Evolutionary conservation across 305 asterid genomes (phyloP).

Genomic region (Fraxinus velutina): DNA sequence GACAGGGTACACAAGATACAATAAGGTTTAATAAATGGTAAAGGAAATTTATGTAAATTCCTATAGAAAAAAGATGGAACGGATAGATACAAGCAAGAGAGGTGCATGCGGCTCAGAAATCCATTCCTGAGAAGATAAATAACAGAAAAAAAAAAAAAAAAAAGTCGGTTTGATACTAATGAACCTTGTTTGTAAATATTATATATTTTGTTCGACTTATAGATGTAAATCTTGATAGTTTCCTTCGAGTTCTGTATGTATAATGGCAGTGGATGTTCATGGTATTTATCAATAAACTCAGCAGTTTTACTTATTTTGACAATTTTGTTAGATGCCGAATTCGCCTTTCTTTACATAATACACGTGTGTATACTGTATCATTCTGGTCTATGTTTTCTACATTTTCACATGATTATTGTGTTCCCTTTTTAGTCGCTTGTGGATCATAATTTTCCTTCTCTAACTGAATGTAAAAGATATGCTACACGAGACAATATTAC

Average conservation of each 20-base stretch:
- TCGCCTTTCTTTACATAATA: neutral
- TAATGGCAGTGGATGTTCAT: neutral
- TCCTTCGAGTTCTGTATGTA: neutral
- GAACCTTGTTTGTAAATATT: constrained; percentile 1
- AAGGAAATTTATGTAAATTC: neutral
- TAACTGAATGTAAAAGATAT: neutral
- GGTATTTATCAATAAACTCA: neutral
- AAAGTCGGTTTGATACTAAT: neutral
- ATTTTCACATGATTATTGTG: neutral
- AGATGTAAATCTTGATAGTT: neutral
- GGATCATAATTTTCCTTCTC: neutral
- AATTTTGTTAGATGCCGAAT: neutral
- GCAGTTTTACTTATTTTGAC: neutral
- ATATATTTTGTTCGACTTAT: neutral
- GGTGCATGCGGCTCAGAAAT: neutral
- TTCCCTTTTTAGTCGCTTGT: neutral
- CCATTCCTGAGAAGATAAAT: neutral
- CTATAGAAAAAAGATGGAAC: neutral
- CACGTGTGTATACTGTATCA: neutral
- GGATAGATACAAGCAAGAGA: neutral
- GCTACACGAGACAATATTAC: neutral
- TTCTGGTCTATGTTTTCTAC: neutral
- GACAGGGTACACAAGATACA: neutral
- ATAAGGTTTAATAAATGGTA: neutral
- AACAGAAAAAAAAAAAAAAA: neutral